phyloP scores from a whole-genome alignment of 768 basidiomycete genomes.

The Cyclocybe cylindracea region DNA sequence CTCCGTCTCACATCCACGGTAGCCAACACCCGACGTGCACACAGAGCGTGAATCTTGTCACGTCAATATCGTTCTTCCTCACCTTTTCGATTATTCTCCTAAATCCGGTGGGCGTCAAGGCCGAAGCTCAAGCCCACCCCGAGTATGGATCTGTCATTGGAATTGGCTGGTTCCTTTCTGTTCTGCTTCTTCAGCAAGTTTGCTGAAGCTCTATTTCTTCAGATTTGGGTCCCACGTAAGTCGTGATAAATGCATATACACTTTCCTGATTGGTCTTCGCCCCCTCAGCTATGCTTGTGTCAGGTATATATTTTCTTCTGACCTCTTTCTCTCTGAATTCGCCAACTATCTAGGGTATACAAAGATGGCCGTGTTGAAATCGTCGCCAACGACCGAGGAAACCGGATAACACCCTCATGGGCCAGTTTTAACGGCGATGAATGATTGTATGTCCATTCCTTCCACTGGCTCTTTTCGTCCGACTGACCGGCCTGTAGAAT shows the following conservation, averaged over 20 bases:
- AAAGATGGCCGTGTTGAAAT: slow-evolving; percentile 66
- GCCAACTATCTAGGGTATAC: slow-evolving; percentile 37
- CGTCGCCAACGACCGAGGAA: slow-evolving; percentile 88
- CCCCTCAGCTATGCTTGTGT: slow-evolving; percentile 71
- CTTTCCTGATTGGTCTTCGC: slow-evolving; percentile 1
- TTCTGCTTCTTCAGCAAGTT: not conserved
- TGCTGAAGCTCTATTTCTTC: slow-evolving; percentile 10
- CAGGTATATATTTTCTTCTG: slow-evolving; percentile 22
- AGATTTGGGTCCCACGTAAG: slow-evolving; percentile 82
- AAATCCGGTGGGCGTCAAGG: slow-evolving; percentile 55
- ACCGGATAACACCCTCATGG: slow-evolving; percentile 88
- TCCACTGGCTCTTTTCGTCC: slow-evolving; percentile 12
- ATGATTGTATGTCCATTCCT: slow-evolving; percentile 48
- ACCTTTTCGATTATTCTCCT: slow-evolving; percentile 67
- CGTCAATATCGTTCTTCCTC: slow-evolving; percentile 51
- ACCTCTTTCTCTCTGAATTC: not conserved
- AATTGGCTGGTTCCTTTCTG: slow-evolving; percentile 50
- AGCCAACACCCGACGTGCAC: slow-evolving; percentile 20
- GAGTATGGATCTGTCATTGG: slow-evolving; percentile 85
- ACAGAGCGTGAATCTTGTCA: slow-evolving; percentile 12
- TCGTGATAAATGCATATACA: not conserved
- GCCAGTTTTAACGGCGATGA: slow-evolving; percentile 92
- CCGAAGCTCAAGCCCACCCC: slow-evolving; percentile 37
- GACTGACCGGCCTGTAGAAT: slow-evolving; percentile 37
- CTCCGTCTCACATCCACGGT: slow-evolving; percentile 80